phyloP scores from a whole-genome alignment of 192 early-diverging fungal genomes.

The Coemansia sp. region DNA sequence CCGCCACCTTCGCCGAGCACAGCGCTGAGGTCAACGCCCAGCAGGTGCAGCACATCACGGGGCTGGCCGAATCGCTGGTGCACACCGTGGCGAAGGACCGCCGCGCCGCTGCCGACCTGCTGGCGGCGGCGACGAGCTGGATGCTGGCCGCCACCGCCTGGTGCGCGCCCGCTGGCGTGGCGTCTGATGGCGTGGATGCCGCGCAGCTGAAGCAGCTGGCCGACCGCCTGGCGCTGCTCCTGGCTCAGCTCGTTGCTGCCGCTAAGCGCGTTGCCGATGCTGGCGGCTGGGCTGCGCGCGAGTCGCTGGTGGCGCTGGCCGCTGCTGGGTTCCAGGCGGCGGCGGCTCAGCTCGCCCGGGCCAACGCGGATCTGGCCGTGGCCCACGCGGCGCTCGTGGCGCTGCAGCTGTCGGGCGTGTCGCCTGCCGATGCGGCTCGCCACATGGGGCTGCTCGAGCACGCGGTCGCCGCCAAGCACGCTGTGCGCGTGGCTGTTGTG shows the following conservation, averaged over 20 bases:
- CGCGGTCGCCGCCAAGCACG: background rate
- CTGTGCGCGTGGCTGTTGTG: background rate
- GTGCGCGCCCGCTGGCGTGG: background rate
- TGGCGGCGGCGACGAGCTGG: slow-evolving; percentile 24
- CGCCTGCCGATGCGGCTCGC: background rate
- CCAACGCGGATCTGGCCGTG: slow-evolving; percentile 7
- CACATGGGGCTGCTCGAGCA: background rate
- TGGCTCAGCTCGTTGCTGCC: slow-evolving; percentile 24
- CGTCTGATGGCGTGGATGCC: background rate
- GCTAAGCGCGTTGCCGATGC: slow-evolving; percentile 15
- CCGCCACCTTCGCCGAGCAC: slow-evolving; percentile 31
- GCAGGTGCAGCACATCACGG: slow-evolving; percentile 29
- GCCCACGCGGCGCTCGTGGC: slow-evolving; percentile 1
- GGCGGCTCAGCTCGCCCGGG: background rate
- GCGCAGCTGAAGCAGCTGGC: slow-evolving; percentile 13
- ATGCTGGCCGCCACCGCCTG: slow-evolving; percentile 21
- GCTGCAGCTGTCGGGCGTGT: slow-evolving; percentile 13
- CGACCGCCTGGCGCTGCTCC: slow-evolving; percentile 13
- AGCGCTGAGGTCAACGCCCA: slow-evolving; percentile 32
- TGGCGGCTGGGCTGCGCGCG: slow-evolving; percentile 21
- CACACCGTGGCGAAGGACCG: slow-evolving; percentile 27
- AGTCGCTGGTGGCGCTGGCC: background rate
- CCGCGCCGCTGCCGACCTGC: slow-evolving; percentile 17
- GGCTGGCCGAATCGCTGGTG: slow-evolving; percentile 29
- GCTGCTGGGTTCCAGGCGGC: slow-evolving; percentile 5